Percentiles rank a stretch among this genome's conserved stretches.
Conservation (phyloP, 1,284 basidiomycete genomes). For the Marasmius fiardii region DNA sequence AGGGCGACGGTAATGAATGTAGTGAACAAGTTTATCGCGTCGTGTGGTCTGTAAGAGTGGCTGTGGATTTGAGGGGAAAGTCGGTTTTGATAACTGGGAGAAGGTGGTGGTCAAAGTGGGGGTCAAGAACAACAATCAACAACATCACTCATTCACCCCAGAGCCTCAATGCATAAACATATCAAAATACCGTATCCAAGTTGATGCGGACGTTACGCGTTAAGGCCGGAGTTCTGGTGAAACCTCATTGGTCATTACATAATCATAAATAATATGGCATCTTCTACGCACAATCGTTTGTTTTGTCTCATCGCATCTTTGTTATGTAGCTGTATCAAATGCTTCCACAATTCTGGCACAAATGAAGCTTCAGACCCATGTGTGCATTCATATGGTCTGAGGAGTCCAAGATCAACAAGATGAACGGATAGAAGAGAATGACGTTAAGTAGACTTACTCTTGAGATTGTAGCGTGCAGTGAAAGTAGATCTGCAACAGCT, state of each 20-base stretch:
- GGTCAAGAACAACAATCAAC: not conserved
- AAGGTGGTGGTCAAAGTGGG: conserved; percentile 15
- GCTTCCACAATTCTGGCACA: not conserved
- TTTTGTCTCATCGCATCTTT: not conserved
- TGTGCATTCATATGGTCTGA: not conserved
- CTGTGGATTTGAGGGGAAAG: conserved; percentile 23
- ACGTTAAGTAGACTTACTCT: too few species aligned
- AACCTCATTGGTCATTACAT: too few species aligned
- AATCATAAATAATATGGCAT: too few species aligned
- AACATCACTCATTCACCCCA: not conserved
- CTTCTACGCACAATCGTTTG: not conserved
- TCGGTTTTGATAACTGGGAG: conserved; percentile 26
- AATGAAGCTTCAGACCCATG: not conserved
- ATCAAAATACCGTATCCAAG: not conserved
- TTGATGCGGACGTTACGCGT: too few species aligned
- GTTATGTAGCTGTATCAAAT: not conserved
- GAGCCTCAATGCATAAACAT: not conserved
- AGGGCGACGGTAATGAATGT: conserved; percentile 72
- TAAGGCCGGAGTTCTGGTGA: too few species aligned
- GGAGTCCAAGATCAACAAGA: too few species aligned
- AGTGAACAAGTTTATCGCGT: conserved; percentile 68
- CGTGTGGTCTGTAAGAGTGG: conserved; percentile 20
- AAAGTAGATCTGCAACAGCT: too few species aligned
- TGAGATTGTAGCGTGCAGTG: too few species aligned
- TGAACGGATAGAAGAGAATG: not conserved